Evolutionary conservation across 139 green algal genomes (phyloP), one percentile per base, ranked within the genome.

Genomic region (Chlorella ohadii): DNA sequence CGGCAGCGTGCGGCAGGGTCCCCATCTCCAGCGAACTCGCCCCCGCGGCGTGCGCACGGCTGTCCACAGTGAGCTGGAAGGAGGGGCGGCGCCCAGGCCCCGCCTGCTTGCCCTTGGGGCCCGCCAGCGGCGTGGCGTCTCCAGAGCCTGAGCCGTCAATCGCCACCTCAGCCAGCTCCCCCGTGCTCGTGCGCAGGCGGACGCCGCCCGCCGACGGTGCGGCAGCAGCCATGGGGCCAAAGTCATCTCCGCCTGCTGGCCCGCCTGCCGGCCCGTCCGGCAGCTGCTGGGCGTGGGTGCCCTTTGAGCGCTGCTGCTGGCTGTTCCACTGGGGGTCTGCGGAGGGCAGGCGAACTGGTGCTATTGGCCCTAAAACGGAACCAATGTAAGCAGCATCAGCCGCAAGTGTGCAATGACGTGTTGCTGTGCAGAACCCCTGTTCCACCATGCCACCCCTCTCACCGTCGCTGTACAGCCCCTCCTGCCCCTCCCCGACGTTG

Each of bases 151-250:
- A 33, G 31, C 41, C 6, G 13, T 51, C 67, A 22, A 83, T 51
- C 4, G 78, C 61, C 78, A 83, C 78, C 63, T 83, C 78, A 17
- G 63, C 61, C 78, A 83, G 63, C 23, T 65, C 78, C n/a, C 39
- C 31, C 28, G 34, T 59, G 77, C 59, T 41, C 7, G n/a, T 41
- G 61, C 77, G 57, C n/a, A 59, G 51, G 51, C 51, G 51, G 51
- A 59, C 22, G 51, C 51, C 51, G 15, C 51, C 51, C 19, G 51
- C 51, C 15, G n/a, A 31, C 13, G 47, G 51, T 28, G 31, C 47
- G 19, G 64, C 65, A 5, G 31, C 65, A 6, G 15, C 67, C 84
- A 84, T 47, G 39, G 83, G 64, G 19, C 73, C 79, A 44, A 83
- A 83, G 25, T 73, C 68, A 31, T 77, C 61, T 0, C 23, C 63